Conservation (phyloP, 225 moss, liverwort and hornwort genomes). For the Antitrichia curtipendula region DNA sequence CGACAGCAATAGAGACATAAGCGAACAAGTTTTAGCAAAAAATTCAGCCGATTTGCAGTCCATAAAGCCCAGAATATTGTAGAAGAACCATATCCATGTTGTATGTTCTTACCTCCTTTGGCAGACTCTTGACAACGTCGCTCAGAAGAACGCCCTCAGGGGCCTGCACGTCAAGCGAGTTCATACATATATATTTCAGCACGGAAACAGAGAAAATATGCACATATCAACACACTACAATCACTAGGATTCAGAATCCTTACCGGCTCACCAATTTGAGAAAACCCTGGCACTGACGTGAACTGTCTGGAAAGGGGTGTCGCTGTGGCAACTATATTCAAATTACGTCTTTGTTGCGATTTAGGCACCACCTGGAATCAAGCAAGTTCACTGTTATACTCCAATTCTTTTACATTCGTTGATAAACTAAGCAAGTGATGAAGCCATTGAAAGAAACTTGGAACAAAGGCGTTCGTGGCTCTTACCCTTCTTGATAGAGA, state of each 20-base stretch:
- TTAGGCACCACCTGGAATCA: conserved; percentile 1
- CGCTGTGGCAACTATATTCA: conserved; percentile 35
- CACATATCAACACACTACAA: not conserved
- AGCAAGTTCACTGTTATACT: not conserved
- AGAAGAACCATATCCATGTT: not conserved
- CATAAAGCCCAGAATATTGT: not conserved
- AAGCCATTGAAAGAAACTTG: not conserved
- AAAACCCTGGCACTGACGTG: conserved; percentile 60
- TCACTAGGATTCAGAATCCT: not conserved
- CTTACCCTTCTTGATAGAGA: conserved; percentile 10
- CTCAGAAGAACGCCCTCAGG: conserved; percentile 43
- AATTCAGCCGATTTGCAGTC: not conserved
- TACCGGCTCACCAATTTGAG: conserved; percentile 64
- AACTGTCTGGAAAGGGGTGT: conserved; percentile 30
- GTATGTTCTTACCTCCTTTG: conserved; percentile 43
- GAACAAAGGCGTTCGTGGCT: not conserved
- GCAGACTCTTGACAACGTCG: conserved; percentile 59
- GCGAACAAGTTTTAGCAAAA: not conserved
- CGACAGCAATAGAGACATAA: not conserved
- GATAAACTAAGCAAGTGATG: not conserved
- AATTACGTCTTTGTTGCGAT: not conserved
- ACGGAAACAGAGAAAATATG: not conserved
- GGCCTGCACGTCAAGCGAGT: conserved; percentile 14
- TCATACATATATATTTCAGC: not conserved
- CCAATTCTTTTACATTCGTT: not conserved